Evolutionary conservation across 1,284 basidiomycete species (phyloP), one percentile per base, ranked within the genome.

Genomic region (Wolfiporia cocos): DNA sequence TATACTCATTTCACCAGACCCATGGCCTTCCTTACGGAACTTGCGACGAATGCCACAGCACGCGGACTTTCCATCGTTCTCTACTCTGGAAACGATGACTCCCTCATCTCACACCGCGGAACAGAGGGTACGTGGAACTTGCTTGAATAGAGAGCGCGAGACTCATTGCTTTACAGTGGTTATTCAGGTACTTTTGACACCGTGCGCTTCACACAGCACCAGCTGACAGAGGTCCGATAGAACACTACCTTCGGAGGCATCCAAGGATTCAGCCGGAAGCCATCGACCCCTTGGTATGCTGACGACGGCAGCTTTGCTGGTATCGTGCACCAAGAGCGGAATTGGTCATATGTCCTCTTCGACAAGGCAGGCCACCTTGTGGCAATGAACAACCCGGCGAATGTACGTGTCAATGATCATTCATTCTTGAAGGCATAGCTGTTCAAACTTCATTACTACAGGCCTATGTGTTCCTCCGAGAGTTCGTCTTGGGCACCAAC

Each of bases 191-290:
- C 29, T 48, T 40, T 24, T 15, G 35, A 12, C 30, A 28, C 9
- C 26, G 26, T 9, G 9, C 26, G 26, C 7, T 28, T 9, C 26
- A 9, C 9, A 28, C 26, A 14, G 26, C 26, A 28, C 26, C 26
- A 14, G 9, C 14, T 28, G 9, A 9, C 26, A 15, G n/a, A 17
- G 22, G 4, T 12, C 24, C 5, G 17, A 21, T 32, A 84, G 78
- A 86, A 86, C 51, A 84, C 79, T 7, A 84, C 84, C 0, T 86
- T 86, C 50, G 81, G 82, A 26, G 81, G 78, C 11, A 78, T 78
- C 32, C 81, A 78, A 57, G 84, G 84, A 3, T 86, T 86, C 56
- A 75, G 79, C 4, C 67, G 73, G 35, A 70, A 72, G 44, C 83
- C 83, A 0, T 71, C 77, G 1, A 86, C 83, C 0, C 73, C 77